A percentile compares a stretch with the other conserved stretches of the same genome.
phyloP scores from a whole-genome alignment of 2,329 filamentous ascomycete genomes.

The Neodidymelliopsis sp. region DNA sequence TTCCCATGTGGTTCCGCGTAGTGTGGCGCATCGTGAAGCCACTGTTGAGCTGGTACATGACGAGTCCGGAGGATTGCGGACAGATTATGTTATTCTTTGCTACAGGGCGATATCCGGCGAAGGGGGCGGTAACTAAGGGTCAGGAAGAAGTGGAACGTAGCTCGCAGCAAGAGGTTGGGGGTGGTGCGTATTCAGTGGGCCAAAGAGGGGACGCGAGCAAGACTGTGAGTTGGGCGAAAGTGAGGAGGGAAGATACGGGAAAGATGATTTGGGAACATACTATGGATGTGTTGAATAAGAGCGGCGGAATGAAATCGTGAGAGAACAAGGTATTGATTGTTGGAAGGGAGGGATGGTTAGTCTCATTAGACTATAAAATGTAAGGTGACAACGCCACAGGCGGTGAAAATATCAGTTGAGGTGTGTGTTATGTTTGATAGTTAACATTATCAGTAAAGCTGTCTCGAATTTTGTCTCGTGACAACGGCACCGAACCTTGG shows the following conservation, averaged over 20 bases:
- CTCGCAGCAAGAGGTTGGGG: constrained; percentile 30
- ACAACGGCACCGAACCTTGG: too few species aligned
- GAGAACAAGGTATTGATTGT: too few species aligned
- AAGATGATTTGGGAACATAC: constrained; percentile 46
- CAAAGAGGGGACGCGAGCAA: constrained; percentile 31
- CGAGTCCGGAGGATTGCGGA: constrained; percentile 37
- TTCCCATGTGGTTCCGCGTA: constrained; percentile 41
- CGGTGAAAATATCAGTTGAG: too few species aligned
- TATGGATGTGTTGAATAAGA: constrained; percentile 32
- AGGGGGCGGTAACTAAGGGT: constrained; percentile 13
- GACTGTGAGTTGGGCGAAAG: constrained; percentile 24
- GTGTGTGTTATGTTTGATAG: too few species aligned
- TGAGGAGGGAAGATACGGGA: constrained; percentile 34
- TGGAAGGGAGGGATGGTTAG: too few species aligned
- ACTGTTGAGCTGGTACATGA: constrained; percentile 32
- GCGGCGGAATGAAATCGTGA: constrained; percentile 13
- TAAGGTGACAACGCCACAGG: too few species aligned
- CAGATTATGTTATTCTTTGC: constrained; percentile 42
- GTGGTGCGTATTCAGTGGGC: constrained; percentile 38
- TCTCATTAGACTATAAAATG: too few species aligned
- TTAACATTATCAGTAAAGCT: too few species aligned
- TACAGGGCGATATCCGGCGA: constrained; percentile 34
- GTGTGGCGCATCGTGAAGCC: constrained; percentile 37
- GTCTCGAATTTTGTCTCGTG: too few species aligned
- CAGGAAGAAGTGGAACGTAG: constrained; percentile 20